Conservation (phyloP, 164 flowering plant species). For the Magnolia officinalis region DNA sequence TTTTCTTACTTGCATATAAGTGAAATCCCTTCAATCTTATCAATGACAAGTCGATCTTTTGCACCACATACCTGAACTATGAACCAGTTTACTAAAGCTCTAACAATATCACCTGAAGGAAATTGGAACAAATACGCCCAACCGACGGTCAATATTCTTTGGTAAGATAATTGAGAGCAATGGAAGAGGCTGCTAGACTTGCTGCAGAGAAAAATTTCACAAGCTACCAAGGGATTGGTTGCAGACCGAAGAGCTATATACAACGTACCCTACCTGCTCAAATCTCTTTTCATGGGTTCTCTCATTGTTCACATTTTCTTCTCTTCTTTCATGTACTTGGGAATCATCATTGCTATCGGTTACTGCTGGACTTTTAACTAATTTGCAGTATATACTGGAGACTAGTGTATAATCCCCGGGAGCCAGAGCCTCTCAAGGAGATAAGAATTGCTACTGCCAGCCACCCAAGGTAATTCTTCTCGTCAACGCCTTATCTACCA, state of each 20-base stretch:
- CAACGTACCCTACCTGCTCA: neutral
- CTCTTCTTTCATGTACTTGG: neutral
- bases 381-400: slow-evolving; percentile 21
- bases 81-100: neutral
- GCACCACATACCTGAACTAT: neutral
- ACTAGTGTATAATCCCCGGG: slow-evolving; percentile 27
- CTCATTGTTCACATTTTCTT: neutral
- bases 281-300: neutral
- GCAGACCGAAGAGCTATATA: slow-evolving; percentile 4
- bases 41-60: neutral
- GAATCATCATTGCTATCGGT: neutral
- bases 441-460: slow-evolving; percentile 10
- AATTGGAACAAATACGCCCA: neutral
- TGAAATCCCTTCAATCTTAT: neutral
- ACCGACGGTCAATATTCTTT: neutral
- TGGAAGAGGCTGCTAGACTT: slow-evolving; percentile 2
- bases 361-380: neutral
- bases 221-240: neutral
- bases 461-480: slow-evolving; percentile 9
- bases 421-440: slow-evolving; percentile 19
- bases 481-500: neutral
- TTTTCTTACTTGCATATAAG: neutral
- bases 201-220: neutral
- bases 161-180: neutral
- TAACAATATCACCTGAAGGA: neutral